Percentiles rank a stretch among this genome's conserved stretches.
Evolutionary conservation across 768 basidiomycete species (phyloP).

Genomic region (Gyrodon lividus): DNA sequence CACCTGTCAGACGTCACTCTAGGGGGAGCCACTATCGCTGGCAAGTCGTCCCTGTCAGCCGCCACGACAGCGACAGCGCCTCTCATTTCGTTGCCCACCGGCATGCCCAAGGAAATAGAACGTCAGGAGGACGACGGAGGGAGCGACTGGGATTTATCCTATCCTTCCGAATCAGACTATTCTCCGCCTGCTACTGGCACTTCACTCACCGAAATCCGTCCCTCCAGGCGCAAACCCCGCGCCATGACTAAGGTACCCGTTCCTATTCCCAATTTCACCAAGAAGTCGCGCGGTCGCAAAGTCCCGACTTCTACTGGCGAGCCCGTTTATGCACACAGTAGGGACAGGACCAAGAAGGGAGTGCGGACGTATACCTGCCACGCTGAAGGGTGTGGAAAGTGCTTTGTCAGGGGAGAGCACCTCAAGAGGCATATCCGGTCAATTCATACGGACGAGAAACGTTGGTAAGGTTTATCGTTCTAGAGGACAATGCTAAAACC

Average conservation of each 20-base stretch:
- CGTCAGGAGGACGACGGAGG: slow-evolving; percentile 18
- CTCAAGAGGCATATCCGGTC: slow-evolving; percentile 78
- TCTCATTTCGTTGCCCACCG: background rate
- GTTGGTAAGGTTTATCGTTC: slow-evolving; percentile 43
- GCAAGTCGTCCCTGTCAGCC: background rate
- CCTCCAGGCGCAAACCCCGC: slow-evolving; percentile 23
- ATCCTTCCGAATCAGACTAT: slow-evolving; percentile 25
- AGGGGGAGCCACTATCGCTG: background rate
- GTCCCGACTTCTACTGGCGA: slow-evolving; percentile 41
- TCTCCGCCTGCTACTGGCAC: slow-evolving; percentile 10
- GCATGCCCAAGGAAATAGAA: background rate
- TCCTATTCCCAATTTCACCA: slow-evolving; percentile 49
- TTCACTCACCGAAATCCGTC: slow-evolving; percentile 6
- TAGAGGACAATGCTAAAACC: background rate
- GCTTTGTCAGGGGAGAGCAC: slow-evolving; percentile 78
- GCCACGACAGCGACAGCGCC: background rate
- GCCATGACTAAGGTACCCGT: slow-evolving; percentile 34
- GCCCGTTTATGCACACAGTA: slow-evolving; percentile 23
- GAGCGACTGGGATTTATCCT: slow-evolving; percentile 17
- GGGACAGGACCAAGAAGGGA: slow-evolving; percentile 34
- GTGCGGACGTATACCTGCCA: slow-evolving; percentile 60
- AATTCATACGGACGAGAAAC: slow-evolving; percentile 83
- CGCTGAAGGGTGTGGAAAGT: slow-evolving; percentile 73
- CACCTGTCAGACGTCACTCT: slow-evolving; percentile 22
- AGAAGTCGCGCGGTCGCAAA: slow-evolving; percentile 47